Percentiles rank a stretch among this genome's conserved stretches.
Conservation (phyloP, 139 green algal genomes). For the Coelastrella sp. region DNA sequence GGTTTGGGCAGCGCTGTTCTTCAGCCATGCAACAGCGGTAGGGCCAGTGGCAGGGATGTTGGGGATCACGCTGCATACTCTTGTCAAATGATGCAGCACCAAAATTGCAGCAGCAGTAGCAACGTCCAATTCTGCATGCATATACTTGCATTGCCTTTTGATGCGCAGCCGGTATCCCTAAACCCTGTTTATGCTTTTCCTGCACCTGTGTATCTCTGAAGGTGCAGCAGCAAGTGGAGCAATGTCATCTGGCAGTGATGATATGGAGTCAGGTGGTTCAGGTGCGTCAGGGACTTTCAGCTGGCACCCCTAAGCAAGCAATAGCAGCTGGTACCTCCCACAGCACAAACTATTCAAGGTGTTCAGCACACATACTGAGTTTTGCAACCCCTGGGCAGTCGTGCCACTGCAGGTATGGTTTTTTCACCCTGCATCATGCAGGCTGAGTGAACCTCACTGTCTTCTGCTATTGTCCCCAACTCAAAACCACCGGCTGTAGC, state of each 20-base stretch:
- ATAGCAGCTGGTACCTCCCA: neutral
- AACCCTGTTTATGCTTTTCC: conserved; percentile 11
- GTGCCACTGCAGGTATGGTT: neutral
- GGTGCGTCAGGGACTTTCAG: neutral
- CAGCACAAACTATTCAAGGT: neutral
- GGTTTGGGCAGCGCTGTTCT: conserved; percentile 84
- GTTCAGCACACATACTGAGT: neutral
- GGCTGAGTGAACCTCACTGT: neutral
- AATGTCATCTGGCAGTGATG: neutral
- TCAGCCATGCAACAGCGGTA: neutral
- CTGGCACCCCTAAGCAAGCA: neutral
- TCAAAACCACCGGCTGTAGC: neutral
- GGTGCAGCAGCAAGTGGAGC: neutral
- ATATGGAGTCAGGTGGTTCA: neutral
- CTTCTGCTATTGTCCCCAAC: neutral
- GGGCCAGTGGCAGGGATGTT: neutral
- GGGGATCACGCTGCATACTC: too few species aligned
- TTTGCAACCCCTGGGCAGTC: neutral
- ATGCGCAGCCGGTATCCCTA: neutral
- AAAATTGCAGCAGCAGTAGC: too few species aligned
- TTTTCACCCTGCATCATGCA: neutral
- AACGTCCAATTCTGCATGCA: neutral
- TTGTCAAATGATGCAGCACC: too few species aligned
- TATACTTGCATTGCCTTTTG: neutral
- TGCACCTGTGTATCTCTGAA: neutral